phyloP scores from a whole-genome alignment of 2,329 filamentous ascomycete genomes.

The Penicillium digitatum region DNA sequence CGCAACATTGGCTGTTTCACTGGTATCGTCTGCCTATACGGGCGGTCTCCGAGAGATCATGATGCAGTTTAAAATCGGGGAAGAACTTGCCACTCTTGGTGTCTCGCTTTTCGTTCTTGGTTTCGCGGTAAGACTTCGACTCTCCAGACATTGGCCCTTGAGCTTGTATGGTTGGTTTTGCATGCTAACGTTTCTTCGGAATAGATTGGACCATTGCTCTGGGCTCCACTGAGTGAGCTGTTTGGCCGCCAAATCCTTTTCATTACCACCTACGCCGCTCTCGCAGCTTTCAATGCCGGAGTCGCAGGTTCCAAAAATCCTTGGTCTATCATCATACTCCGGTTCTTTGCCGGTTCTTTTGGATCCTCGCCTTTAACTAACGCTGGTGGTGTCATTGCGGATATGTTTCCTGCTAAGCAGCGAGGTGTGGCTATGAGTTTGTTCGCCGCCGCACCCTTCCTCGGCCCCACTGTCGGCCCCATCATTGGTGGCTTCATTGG shows the following conservation, averaged over 20 bases:
- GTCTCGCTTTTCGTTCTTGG: constrained; percentile 63
- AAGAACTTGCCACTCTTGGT: constrained; percentile 57
- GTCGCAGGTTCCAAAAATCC: constrained; percentile 55
- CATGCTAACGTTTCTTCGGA: constrained; percentile 21
- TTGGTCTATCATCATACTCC: constrained; percentile 56
- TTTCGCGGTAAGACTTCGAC: constrained; percentile 39
- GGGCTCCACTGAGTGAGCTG: constrained; percentile 63
- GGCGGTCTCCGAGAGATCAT: constrained; percentile 45
- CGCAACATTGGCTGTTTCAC: constrained; percentile 64
- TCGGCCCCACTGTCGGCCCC: constrained; percentile 42
- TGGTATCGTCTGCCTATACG: constrained; percentile 59
- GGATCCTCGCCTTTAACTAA: constrained; percentile 53
- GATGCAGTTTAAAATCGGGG: constrained; percentile 50
- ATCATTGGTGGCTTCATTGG: constrained; percentile 32
- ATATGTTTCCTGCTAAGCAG: constrained; percentile 53
- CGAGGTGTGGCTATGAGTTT: constrained; percentile 56
- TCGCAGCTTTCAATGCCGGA: constrained; percentile 59
- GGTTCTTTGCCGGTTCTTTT: constrained; percentile 62
- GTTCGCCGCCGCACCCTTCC: constrained; percentile 64
- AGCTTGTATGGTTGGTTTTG: not conserved
- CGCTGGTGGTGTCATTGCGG: constrained; percentile 50
- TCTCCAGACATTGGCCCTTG: not conserved
- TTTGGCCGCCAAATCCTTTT: constrained; percentile 57
- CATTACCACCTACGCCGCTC: constrained; percentile 50
- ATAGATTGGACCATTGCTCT: constrained; percentile 57